These are phyloP conservation scores for Phytopythium mirpurense DNA, from an alignment of 352 stramenopile genomes.

Conservation along the genomic window DNA sequence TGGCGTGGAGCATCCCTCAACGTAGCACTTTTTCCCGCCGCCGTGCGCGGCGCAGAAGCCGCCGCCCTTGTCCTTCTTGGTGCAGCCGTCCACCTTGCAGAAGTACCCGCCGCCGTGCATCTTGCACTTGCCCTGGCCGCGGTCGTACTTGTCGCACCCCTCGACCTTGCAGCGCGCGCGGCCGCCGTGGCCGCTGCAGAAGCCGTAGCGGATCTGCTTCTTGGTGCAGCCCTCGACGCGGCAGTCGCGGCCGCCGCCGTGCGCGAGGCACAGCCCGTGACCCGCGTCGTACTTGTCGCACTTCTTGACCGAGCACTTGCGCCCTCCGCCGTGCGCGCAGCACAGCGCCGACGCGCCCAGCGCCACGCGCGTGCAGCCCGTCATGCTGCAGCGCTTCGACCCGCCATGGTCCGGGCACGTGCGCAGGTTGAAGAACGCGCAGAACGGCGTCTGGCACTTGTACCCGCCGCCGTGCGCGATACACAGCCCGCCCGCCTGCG, in stretches of 20 bases:
- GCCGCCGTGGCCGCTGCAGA: conserved; percentile 70
- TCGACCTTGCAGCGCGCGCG: conserved; percentile 69
- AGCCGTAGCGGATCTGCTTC: conserved; percentile 71
- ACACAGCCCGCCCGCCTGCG: conserved; percentile 58
- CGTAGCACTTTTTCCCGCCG: conserved; percentile 78
- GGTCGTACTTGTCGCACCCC: conserved; percentile 72
- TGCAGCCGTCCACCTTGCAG: conserved; percentile 68
- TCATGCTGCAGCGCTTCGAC: conserved; percentile 52
- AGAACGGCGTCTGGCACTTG: conserved; percentile 68
- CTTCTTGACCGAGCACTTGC: conserved; percentile 64
- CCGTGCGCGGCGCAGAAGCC: conserved; percentile 74
- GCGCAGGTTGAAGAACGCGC: conserved; percentile 59
- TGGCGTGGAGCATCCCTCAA: conserved; percentile 54
- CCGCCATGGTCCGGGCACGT: conserved; percentile 74
- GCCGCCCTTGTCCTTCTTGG: conserved; percentile 82
- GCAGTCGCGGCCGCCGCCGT: conserved; percentile 67
- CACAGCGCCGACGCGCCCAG: conserved; percentile 44
- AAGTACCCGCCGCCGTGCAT: conserved; percentile 76
- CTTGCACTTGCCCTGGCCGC: conserved; percentile 77
- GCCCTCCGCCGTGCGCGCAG: conserved; percentile 58
- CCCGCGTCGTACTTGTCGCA: conserved; percentile 75
- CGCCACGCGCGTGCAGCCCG: conserved; percentile 48
- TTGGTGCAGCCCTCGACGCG: conserved; percentile 55
- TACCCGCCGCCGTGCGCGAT: conserved; percentile 63
- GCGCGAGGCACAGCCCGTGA: conserved; percentile 54